Base-by-base conservation (phyloP, 169 alveolate species). In the Cryptosporidium tyzzeri region DNA sequence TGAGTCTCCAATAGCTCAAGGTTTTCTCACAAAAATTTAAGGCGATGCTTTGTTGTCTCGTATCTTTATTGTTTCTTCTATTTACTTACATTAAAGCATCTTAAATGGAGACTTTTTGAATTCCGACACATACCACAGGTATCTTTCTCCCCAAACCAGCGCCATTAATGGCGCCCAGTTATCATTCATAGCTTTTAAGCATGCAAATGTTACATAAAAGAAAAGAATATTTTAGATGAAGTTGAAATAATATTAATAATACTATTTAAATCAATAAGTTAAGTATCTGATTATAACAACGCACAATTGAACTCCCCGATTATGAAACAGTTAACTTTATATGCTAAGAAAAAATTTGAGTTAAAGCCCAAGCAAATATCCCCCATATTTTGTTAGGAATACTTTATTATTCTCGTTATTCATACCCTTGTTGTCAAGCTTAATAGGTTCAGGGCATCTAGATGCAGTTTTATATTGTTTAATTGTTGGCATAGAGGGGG, bases 351-450 rank as follows among this genome's bases (percentile, higher is more conserved):
- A 65, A 31, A 26, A 18, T 12, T 26, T 14, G 31, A 41, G 26
- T 65, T 80, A 80, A 3, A 80, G 74, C 18, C 89, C 89, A 7
- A 80, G 55, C 9, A 80, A 39, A 33, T 80, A 80, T 37, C 69
- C 75, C 16, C 89, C 89, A 80, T 80, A 80, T 29, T 44, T 65
- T 37, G 89, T 62, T 41, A 80, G 48, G 33, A 26, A 29, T 4
- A 80, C 80, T 23, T 71, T 44, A 39, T 71, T 50, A 44, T 71
- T 48, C 33, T 50, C 69, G 41, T 29, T 33, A 23, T 31, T 21
- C 26, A n/a, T 9, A 23, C 26, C 8, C 29, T 50, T n/a, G 26
- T 21, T 31, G 23, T 50, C 85, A 18, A 31, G 12, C n/a, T n/a
- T 50, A 12, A 33, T 14, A 31, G 50, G 71, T 2, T 31, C 31